These are phyloP conservation scores for Saprolegnia parasitica DNA, from an alignment of 352 stramenopile species.

Conservation along the genomic window DNA sequence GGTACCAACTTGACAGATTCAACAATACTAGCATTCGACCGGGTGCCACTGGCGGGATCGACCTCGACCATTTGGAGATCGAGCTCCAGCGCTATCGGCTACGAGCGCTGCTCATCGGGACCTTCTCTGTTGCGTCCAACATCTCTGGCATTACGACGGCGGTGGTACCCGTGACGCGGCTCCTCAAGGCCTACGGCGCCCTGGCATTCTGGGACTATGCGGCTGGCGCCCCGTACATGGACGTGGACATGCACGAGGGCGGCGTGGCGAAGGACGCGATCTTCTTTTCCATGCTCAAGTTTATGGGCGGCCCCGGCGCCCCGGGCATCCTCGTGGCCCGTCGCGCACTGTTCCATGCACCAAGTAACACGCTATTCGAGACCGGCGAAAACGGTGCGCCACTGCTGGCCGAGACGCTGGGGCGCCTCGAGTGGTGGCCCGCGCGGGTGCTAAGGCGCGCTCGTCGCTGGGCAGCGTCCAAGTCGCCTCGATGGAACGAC, in stretches of 20 bases:
- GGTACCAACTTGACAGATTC: neutral
- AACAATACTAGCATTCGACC: slow-evolving; percentile 13
- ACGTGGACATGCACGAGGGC: slow-evolving; percentile 87
- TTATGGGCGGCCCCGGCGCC: slow-evolving; percentile 80
- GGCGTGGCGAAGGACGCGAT: slow-evolving; percentile 73
- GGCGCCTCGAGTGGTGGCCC: too few relatives aligned
- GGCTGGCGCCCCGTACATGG: slow-evolving; percentile 78
- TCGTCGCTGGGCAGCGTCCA: neutral
- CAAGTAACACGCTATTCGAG: neutral
- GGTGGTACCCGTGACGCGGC: slow-evolving; percentile 44
- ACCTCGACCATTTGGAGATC: slow-evolving; percentile 38
- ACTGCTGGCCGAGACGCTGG: too few relatives aligned
- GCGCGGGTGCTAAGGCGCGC: too few relatives aligned
- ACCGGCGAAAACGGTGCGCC: too few relatives aligned
- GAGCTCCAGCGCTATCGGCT: slow-evolving; percentile 34
- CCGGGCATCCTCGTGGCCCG: slow-evolving; percentile 88
- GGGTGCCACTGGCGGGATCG: slow-evolving; percentile 32
- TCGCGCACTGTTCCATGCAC: slow-evolving; percentile 39
- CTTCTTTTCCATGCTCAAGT: slow-evolving; percentile 90
- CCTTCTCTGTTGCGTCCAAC: slow-evolving; percentile 84
- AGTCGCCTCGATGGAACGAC: slow-evolving; percentile 26
- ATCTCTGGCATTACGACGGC: slow-evolving; percentile 83
- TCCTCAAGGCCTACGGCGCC: slow-evolving; percentile 76
- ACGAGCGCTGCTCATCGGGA: slow-evolving; percentile 41
- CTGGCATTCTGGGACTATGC: slow-evolving; percentile 90